Base-by-base conservation (phyloP, 169 alveolate species). In the Besnoitia besnoiti region DNA sequence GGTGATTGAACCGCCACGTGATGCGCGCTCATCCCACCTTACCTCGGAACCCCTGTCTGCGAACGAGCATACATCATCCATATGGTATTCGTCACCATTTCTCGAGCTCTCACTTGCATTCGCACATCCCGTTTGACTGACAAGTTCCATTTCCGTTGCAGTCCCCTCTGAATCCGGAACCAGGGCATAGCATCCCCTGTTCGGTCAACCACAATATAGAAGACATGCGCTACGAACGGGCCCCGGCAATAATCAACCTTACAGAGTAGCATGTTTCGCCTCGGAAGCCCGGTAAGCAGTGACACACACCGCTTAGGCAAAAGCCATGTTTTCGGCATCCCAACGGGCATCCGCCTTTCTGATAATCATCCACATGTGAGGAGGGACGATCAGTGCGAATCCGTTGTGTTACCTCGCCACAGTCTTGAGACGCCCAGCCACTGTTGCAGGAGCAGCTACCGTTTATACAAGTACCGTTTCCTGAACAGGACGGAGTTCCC, bases 61-160 rank as follows among this genome's bases (percentile, higher is more conserved):
- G 33, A 55, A 19, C 12, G n/a, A n/a, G n/a, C 3, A 55, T 3
- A 55, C 33, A 21, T 55, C 67, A 55, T 55, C 12, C 67, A 55
- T 19, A n/a, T n/a, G n/a, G n/a, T n/a, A 16, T 55, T 55, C 27
- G 67, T 21, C 67, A 8, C 67, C 7, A 55, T 1, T 10, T 55
- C 67, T 55, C 3, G 10, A n/a, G 75, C 75, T 35, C 90, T 55
- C 55, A 90, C 93, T 90, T 79, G 93, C 93, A 90, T n/a, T 37
- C 80, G 37, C 93, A 90, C 39, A 21, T 59, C 47, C 93, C 93
- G 49, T 85, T 61, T 0, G 76, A 37, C 85, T 30, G 80, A 37
- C 93, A 90, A 30, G 67, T 76, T 10, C 93, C 93, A 33, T 79
- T 61, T 50, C 93, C 93, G 51, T 79, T 90, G 90, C 93, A 90